Evolutionary conservation across 192 early-diverging fungal genomes (phyloP), one percentile per base, ranked within the genome.

Genomic region (Phycomyces blakesleeanus): DNA sequence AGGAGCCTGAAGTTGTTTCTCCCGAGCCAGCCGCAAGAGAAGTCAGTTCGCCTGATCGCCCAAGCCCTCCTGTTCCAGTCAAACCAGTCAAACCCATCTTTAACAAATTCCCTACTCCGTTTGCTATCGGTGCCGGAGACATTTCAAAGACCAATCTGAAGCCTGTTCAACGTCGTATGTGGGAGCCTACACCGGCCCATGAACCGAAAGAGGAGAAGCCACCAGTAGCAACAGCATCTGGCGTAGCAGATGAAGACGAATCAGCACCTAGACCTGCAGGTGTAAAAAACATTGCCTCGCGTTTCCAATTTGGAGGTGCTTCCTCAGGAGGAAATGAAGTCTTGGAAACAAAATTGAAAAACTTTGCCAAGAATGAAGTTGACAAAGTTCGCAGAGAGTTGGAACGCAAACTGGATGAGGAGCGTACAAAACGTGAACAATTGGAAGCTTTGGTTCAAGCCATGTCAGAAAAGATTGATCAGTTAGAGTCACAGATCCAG

Each of bases 81-180:
- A 76, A 76, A 51, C 74, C 74, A 0, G 34, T 67, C 18, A 76
- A 76, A 22, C 74, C 74, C 26, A 76, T 76, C 34, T 76, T 76
- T 64, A 60, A 52, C 34, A 76, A 76, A 55, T 76, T 71, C 55
- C 64, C 74, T 22, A 76, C 74, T 14, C 74, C 74, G 0, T 71
- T 76, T 64, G 64, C 69, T 22, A 25, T 56, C 2, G 44, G 44
- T 20, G 64, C 55, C 15, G 73, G 59, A 21, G 64, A 53, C 11
- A 47, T 61, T 24, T 41, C 58, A 3, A 44, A 60, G 7, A 42
- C 44, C 1, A 57, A 53, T 6, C 55, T 76, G 21, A 76, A 76
- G 34, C 74, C 74, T 42, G 64, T 67, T 15, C 61, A 64, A 55
- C 68, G 74, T 21, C 59, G 69, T 21, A 62, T 67, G 42, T 76